Percentiles rank a stretch among this genome's conserved stretches.
These are phyloP conservation scores for Fusarium napiforme DNA, from an alignment of 2,329 filamentous ascomycete species.

Conservation along the genomic window DNA sequence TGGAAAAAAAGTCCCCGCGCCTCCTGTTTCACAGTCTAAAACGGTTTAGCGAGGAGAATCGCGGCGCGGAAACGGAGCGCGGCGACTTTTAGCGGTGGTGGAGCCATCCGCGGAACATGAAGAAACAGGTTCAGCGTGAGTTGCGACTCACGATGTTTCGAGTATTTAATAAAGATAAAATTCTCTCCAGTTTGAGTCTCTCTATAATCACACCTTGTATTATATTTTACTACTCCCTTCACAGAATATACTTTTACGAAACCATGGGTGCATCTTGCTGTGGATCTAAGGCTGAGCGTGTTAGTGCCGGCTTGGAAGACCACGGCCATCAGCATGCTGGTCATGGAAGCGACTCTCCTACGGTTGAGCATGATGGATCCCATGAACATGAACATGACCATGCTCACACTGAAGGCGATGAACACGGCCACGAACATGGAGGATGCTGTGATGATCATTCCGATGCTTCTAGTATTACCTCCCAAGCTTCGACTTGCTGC, in stretches of 20 bases:
- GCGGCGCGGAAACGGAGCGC: constrained; percentile 16
- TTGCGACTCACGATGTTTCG: neutral
- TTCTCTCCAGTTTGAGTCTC: rapidly evolving
- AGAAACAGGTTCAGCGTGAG: neutral
- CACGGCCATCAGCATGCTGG: rapidly evolving
- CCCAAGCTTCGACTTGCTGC: neutral
- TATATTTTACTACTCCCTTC: rapidly evolving
- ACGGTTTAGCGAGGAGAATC: neutral
- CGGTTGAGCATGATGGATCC: rapidly evolving
- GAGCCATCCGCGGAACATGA: neutral
- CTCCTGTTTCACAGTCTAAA: neutral
- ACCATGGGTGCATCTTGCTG: constrained; percentile 15
- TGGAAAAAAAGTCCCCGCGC: neutral
- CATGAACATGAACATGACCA: rapidly evolving
- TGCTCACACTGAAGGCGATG: rapidly evolving
- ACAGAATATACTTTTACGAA: neutral
- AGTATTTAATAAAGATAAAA: neutral
- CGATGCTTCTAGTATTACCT: neutral
- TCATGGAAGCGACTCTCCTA: neutral
- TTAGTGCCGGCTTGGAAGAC: neutral
- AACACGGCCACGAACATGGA: neutral
- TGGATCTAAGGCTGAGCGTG: neutral
- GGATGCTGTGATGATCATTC: neutral
- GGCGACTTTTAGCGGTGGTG: constrained; percentile 5
- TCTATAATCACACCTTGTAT: neutral